Conservation (phyloP, 495 filamentous ascomycete genomes). For the Penicilliopsis zonata region DNA sequence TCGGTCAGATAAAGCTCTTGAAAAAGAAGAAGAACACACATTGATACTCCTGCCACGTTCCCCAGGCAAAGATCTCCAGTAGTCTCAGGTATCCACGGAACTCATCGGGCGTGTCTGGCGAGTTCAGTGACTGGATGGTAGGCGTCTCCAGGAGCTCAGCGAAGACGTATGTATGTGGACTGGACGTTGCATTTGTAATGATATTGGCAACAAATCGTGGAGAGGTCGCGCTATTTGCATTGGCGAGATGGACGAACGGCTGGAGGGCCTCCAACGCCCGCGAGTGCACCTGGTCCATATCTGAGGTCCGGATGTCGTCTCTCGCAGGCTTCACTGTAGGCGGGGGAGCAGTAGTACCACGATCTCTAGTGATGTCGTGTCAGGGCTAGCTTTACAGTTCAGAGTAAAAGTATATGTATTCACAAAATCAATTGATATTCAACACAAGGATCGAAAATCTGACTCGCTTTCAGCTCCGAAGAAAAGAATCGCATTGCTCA, state of each 20-base stretch:
- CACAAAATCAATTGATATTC: too few relatives aligned
- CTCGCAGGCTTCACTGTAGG: too few relatives aligned
- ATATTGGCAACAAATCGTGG: conserved; percentile 79
- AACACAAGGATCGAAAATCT: too few relatives aligned
- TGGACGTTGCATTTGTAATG: conserved; percentile 75
- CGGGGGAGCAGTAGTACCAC: too few relatives aligned
- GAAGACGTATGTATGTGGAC: conserved; percentile 86
- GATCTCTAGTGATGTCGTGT: too few relatives aligned
- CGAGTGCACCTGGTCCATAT: conserved; percentile 65
- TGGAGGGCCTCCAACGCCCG: conserved; percentile 79
- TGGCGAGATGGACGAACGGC: conserved; percentile 80
- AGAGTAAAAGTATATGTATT: too few relatives aligned
- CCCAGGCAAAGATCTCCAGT: conserved; percentile 87
- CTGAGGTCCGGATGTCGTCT: conserved; percentile 9
- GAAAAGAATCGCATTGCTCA: too few relatives aligned
- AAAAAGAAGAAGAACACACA: conserved; percentile 21
- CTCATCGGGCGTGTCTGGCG: conserved; percentile 32
- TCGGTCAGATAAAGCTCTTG: too few relatives aligned
- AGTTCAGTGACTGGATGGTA: conserved; percentile 63
- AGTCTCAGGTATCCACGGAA: conserved; percentile 50
- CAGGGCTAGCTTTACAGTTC: too few relatives aligned
- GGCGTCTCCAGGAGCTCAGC: conserved; percentile 78
- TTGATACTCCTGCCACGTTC: conserved; percentile 72
- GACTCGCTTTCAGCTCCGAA: too few relatives aligned
- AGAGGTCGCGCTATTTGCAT: conserved; percentile 58